Evolutionary conservation across 805 yeast species (phyloP), one percentile per base, ranked within the genome.

Genomic region (Starmerella riodocensis): DNA sequence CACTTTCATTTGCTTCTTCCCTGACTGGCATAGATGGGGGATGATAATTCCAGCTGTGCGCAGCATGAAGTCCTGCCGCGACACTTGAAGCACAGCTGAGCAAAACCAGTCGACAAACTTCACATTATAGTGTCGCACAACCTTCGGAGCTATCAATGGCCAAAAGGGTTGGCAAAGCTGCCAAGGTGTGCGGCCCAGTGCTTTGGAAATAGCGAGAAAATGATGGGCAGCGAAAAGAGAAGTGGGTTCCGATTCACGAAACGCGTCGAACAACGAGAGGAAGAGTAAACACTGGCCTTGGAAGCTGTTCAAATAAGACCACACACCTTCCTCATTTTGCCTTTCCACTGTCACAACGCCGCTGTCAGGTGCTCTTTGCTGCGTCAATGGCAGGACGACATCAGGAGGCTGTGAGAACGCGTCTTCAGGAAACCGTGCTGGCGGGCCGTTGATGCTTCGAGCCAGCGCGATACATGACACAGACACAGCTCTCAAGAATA

Each of bases 81-180:
- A 66, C 33, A 83, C 71, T 1, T 75, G 79, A 6, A 48, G 31
- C 16, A 84, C 66, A 9, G 83, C 61, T 21, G 73, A 74, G 6
- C 85, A 71, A 14, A 88, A 64, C 42, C 71, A 68, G 20, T 64
- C 64, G 21, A 83, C 67, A 39, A 80, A 62, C 4, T 76, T 73
- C 39, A 70, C 70, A 3, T 65, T 58, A 6, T 41, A 46, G 18
- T 33, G 40, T 6, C 25, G 32, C 4, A 44, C 38, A 8, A 46
- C 25, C 17, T 37, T 34, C 3, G 46, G 49, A 12, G 48, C 48
- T 2, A 46, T 20, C 14, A 35, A 47, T 2, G 50, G 85, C 51
- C 91, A 67, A 45, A 73, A 81, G 0, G 94, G 94, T 6, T 81
- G 73, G 17, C 84, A 62, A 12, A 88, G 59, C 54, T 79, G 82